These are phyloP conservation scores for Coniophora puteana DNA, from an alignment of 1,284 basidiomycete species.

Conservation along the genomic window DNA sequence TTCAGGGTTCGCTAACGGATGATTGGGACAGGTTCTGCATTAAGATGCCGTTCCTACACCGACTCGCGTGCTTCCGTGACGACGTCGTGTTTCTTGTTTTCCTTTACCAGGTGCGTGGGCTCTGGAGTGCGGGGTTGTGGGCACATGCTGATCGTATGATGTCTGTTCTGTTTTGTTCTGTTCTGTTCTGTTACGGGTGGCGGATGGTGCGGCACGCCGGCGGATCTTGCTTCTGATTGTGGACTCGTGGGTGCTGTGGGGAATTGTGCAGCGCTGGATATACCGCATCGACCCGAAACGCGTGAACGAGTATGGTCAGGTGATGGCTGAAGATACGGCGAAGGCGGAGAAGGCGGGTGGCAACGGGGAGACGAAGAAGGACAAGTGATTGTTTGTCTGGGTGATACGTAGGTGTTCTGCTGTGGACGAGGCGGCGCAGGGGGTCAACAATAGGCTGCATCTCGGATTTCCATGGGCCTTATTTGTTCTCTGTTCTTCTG, in stretches of 20 bases:
- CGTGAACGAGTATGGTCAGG: conserved; percentile 94
- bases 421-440: too few species aligned
- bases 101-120: conserved; percentile 70
- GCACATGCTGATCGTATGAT: conserved; percentile 12
- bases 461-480: too few species aligned
- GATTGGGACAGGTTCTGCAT: conserved; percentile 72
- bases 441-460: too few species aligned
- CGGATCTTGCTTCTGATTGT: too few species aligned
- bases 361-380: conserved; percentile 47
- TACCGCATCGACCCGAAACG: conserved; percentile 93
- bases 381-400: conserved; percentile 36
- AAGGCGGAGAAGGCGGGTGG: conserved; percentile 37
- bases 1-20: conserved; percentile 11
- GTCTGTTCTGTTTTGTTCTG: too few species aligned
- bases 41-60: conserved; percentile 94
- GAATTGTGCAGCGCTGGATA: conserved; percentile 74
- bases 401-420: too few species aligned
- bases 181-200: too few species aligned
- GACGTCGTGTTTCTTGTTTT: conserved; percentile 89
- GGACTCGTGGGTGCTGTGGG: conserved; percentile 12
- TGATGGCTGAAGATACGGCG: conserved; percentile 53
- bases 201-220: too few species aligned
- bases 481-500: too few species aligned
- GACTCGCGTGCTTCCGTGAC: conserved; percentile 87
- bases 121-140: conserved; percentile 7